phyloP scores from a whole-genome alignment of 2,329 filamentous ascomycete species.

The Sphaerulina vaccinii region DNA sequence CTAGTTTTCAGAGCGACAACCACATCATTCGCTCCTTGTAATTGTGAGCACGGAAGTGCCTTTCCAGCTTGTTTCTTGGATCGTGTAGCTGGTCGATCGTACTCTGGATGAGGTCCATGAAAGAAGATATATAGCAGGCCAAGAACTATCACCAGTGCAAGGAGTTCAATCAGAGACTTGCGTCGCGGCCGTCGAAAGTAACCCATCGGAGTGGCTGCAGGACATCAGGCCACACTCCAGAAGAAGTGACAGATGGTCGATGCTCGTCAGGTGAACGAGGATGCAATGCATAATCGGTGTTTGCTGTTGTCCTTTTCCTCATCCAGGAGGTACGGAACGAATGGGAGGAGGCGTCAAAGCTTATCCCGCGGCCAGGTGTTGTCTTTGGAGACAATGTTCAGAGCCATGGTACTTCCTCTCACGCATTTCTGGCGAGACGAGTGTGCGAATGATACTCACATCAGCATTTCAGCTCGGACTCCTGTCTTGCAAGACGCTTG shows the following conservation, averaged over 20 bases:
- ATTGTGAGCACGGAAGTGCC: conserved; percentile 19
- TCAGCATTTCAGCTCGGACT: too few relatives aligned
- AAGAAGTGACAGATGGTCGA: not conserved
- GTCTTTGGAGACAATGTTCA: not conserved
- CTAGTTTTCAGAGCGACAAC: conserved; percentile 51
- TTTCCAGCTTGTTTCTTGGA: conserved; percentile 7
- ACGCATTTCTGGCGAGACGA: too few relatives aligned
- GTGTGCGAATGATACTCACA: too few relatives aligned
- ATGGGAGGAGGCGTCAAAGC: not conserved
- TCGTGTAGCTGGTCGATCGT: conserved; percentile 7
- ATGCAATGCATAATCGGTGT: not conserved
- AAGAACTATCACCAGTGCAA: conserved; percentile 7
- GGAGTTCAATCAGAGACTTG: conserved; percentile 12
- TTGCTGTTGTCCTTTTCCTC: not conserved
- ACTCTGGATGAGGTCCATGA: conserved; percentile 10
- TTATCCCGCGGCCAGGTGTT: not conserved
- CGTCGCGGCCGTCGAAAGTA: conserved; percentile 8
- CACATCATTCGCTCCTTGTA: conserved; percentile 46
- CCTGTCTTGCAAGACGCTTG: too few relatives aligned
- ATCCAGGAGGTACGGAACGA: not conserved
- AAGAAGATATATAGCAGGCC: conserved; percentile 10
- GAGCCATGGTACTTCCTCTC: too few relatives aligned
- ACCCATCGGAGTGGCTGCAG: not conserved
- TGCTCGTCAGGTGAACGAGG: not conserved
- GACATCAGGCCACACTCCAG: not conserved